These are phyloP conservation scores for Grosmannia penicillata DNA, from an alignment of 2,329 filamentous ascomycete genomes.

Conservation along the genomic window DNA sequence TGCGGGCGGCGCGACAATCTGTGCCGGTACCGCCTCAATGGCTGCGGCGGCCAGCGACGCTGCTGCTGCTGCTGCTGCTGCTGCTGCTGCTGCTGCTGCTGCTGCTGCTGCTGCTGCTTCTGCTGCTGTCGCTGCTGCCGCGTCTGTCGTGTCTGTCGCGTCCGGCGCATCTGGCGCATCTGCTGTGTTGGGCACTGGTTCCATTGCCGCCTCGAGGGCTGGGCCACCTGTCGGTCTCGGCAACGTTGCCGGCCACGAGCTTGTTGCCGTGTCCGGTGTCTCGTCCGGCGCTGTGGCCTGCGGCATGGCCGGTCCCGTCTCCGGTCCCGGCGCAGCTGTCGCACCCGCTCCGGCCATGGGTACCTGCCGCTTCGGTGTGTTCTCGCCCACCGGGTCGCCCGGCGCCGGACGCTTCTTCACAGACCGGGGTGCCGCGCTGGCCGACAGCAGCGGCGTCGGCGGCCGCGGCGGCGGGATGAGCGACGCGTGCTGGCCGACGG, in stretches of 20 bases:
- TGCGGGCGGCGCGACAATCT: background rate
- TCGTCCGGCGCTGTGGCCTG: too few species aligned
- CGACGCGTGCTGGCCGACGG: conserved; percentile 33
- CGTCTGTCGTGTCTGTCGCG: too few species aligned
- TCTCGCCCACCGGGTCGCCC: background rate
- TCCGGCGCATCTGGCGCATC: too few species aligned
- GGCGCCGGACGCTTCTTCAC: conserved; percentile 4
- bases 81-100: background rate
- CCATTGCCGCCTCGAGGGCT: too few species aligned
- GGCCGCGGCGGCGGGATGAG: conserved; percentile 31
- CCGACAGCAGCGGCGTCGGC: conserved; percentile 1
- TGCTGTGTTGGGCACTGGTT: too few species aligned
- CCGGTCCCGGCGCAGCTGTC: too few species aligned
- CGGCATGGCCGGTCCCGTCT: too few species aligned
- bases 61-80: background rate
- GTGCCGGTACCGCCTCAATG: background rate
- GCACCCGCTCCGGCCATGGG: too few species aligned
- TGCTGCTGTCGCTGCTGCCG: background rate
- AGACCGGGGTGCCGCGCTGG: background rate
- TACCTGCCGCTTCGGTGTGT: conserved; percentile 1
- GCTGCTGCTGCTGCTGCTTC: conserved; percentile 1
- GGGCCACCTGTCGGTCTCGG: too few species aligned
- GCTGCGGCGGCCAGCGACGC: background rate
- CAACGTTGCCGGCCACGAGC: background rate
- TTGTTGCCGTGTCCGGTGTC: too few species aligned